A percentile compares a stretch with the other conserved stretches of the same genome.
phyloP scores from a whole-genome alignment of 2,329 filamentous ascomycete species.

The Aureobasidium pullulans region DNA sequence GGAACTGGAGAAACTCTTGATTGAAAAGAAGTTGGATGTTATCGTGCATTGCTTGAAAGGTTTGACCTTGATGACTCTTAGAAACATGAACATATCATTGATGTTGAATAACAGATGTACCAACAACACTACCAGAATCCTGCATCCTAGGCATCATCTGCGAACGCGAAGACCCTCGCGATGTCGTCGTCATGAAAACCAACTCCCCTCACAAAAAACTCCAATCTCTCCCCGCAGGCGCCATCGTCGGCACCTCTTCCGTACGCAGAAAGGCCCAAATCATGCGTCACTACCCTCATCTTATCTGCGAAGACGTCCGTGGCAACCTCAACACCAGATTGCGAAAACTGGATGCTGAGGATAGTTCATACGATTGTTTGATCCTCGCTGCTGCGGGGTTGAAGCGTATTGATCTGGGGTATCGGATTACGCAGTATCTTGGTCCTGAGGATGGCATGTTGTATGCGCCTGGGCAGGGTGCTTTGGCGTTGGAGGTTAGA shows the following conservation, averaged over 20 bases:
- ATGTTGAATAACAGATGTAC: slow-evolving; percentile 59
- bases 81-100: neutral
- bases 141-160: slow-evolving; percentile 69
- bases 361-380: slow-evolving; percentile 65
- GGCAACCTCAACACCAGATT: slow-evolving; percentile 84
- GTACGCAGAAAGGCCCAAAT: slow-evolving; percentile 80
- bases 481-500: slow-evolving; percentile 73
- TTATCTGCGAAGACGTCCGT: slow-evolving; percentile 70
- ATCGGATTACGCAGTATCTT: slow-evolving; percentile 70
- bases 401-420: slow-evolving; percentile 59
- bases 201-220: slow-evolving; percentile 52
- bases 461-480: slow-evolving; percentile 85
- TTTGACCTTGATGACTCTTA: slow-evolving; percentile 19
- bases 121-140: slow-evolving; percentile 67
- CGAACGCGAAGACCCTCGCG: slow-evolving; percentile 54
- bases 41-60: slow-evolving; percentile 84
- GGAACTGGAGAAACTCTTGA: slow-evolving; percentile 71
- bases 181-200: slow-evolving; percentile 35
- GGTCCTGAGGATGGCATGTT: slow-evolving; percentile 64
- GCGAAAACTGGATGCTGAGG: slow-evolving; percentile 69
- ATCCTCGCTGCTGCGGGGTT: slow-evolving; percentile 82
- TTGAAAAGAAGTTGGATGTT: slow-evolving; percentile 62
- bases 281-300: slow-evolving; percentile 61
- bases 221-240: slow-evolving; percentile 66
- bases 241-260: slow-evolving; percentile 79